Conservation (phyloP, 2,329 filamentous ascomycete species). For the Meredithiella fracta region DNA sequence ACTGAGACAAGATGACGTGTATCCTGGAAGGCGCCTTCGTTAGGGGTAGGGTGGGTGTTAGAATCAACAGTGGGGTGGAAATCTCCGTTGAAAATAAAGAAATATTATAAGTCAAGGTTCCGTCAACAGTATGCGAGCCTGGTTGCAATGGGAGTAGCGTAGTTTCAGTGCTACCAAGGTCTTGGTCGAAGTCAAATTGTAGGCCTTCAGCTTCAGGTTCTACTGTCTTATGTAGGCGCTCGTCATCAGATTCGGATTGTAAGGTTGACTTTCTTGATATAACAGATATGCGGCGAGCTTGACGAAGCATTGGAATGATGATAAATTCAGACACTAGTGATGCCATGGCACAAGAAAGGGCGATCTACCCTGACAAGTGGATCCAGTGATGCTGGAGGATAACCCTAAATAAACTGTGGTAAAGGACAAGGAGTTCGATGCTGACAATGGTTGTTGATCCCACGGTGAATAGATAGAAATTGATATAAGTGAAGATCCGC, state of each 20-base stretch:
- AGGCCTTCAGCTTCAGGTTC: not conserved
- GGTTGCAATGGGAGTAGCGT: not conserved
- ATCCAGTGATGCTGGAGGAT: too few relatives aligned
- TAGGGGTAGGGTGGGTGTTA: not conserved
- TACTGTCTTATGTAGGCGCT: not conserved
- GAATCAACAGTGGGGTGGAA: not conserved
- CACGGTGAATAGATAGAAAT: not conserved
- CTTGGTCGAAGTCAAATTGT: not conserved
- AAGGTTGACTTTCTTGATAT: conserved; percentile 23
- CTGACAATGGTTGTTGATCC: not conserved
- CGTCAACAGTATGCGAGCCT: not conserved
- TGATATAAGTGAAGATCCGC: not conserved
- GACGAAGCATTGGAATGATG: conserved; percentile 49
- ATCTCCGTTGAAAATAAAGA: not conserved
- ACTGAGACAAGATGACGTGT: not conserved
- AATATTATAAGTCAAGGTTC: not conserved
- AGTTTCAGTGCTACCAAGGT: not conserved
- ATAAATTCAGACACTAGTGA: conserved; percentile 48
- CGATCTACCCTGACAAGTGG: not conserved
- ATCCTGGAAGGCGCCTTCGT: not conserved
- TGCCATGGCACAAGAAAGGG: conserved; percentile 30
- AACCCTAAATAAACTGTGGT: too few relatives aligned
- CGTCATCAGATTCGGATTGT: conserved; percentile 17
- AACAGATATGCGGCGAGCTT: conserved; percentile 47
- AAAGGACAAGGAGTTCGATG: not conserved